Conservation (phyloP, 2,329 filamentous ascomycete genomes). For the Teratosphaeria gauchensis region DNA sequence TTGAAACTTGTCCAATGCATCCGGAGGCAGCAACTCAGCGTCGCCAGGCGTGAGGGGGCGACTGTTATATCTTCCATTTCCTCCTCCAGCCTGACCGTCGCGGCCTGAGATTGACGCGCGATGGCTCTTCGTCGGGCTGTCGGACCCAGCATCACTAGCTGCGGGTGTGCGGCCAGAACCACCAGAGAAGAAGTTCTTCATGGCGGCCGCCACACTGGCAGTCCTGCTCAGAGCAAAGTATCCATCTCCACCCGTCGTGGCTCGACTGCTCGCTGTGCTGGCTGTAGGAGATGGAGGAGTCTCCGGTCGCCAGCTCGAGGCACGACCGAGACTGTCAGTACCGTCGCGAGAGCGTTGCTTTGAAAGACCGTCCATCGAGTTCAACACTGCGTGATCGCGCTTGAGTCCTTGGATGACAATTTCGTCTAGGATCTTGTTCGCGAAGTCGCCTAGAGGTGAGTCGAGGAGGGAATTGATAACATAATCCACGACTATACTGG, state of each 20-base stretch:
- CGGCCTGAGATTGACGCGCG: slow-evolving; percentile 10
- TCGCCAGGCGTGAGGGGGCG: slow-evolving; percentile 30
- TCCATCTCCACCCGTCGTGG: slow-evolving; percentile 42
- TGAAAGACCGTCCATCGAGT: slow-evolving; percentile 13
- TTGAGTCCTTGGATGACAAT: slow-evolving; percentile 34
- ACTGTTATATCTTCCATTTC: slow-evolving; percentile 28
- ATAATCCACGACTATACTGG: slow-evolving; percentile 75
- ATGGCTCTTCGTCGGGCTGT: slow-evolving; percentile 17
- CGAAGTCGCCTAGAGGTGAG: slow-evolving; percentile 62
- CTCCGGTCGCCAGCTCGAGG: slow-evolving; percentile 30
- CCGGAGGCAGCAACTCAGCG: slow-evolving; percentile 47
- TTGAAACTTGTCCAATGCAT: slow-evolving; percentile 55
- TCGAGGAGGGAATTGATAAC: slow-evolving; percentile 68
- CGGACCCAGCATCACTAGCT: slow-evolving; percentile 9
- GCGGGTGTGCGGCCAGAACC: slow-evolving; percentile 14
- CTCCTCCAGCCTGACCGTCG: slow-evolving; percentile 1
- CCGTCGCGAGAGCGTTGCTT: slow-evolving; percentile 36
- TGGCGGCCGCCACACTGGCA: slow-evolving; percentile 54
- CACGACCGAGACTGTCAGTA: not conserved
- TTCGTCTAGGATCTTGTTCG: slow-evolving; percentile 65
- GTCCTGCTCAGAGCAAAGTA: slow-evolving; percentile 55
- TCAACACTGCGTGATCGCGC: slow-evolving; percentile 18
- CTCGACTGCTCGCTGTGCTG: slow-evolving; percentile 36
- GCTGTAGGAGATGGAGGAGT: slow-evolving; percentile 32
- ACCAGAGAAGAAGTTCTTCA: slow-evolving; percentile 49